Conservation (phyloP, 1,284 basidiomycete genomes). For the Garcileccinum viscosum region DNA sequence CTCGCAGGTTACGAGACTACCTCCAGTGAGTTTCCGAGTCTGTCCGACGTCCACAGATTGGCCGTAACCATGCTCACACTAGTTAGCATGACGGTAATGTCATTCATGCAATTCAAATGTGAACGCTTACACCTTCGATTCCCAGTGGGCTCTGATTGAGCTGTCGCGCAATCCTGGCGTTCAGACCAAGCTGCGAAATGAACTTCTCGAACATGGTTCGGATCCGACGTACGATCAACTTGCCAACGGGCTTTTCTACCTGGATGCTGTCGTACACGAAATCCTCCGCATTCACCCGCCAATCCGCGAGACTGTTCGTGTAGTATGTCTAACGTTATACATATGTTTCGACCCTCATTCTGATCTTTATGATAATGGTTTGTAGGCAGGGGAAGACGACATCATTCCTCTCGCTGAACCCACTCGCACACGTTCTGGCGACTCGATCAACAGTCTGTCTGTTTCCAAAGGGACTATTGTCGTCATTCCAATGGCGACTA, state of each 20-base stretch:
- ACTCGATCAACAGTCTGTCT: neutral
- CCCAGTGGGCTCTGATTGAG: neutral
- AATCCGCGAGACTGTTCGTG: neutral
- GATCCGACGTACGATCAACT: conserved; percentile 2
- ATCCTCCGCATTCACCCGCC: neutral
- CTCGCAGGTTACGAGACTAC: conserved; percentile 1
- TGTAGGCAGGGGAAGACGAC: neutral
- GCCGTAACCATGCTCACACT: neutral
- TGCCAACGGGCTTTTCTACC: neutral
- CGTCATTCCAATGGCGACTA: neutral
- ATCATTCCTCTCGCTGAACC: neutral
- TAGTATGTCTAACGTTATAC: neutral
- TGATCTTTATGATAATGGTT: neutral
- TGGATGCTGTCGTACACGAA: conserved; percentile 2
- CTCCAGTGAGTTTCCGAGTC: neutral
- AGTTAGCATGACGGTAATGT: neutral
- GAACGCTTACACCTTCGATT: neutral
- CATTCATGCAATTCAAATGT: no score
- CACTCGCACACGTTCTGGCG: neutral
- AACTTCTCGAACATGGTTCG: neutral
- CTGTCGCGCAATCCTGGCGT: neutral
- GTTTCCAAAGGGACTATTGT: neutral
- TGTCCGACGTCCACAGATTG: neutral
- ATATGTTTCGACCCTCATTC: neutral
- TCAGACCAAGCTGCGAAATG: neutral